A percentile compares a stretch with the other conserved stretches of the same genome.
phyloP scores from a whole-genome alignment of 768 basidiomycete genomes.

The Neoboletus subvelutipes region DNA sequence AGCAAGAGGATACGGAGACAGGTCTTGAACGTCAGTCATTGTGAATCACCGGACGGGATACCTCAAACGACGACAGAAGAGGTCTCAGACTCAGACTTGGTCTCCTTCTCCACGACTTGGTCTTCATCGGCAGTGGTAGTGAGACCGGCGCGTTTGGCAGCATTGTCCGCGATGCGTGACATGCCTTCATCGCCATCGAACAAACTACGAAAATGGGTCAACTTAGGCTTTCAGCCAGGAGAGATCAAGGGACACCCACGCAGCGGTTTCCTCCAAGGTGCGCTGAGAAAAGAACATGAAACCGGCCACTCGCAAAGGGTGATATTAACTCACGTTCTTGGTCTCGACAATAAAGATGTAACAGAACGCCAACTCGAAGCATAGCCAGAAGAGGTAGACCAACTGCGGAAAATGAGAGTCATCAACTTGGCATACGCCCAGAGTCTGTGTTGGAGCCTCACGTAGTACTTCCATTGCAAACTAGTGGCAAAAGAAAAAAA shows the following conservation, averaged over 20 bases:
- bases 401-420: background rate
- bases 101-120: background rate
- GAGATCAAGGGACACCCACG: constrained; percentile 6
- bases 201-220: constrained; percentile 4
- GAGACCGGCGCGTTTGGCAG: background rate
- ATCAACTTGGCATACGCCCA: background rate
- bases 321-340: constrained; percentile 28
- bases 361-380: constrained; percentile 41
- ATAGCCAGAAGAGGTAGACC: constrained; percentile 41
- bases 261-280: constrained; percentile 21
- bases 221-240: background rate
- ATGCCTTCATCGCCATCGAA: constrained; percentile 11
- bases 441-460: constrained; percentile 15
- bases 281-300: constrained; percentile 1
- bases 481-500: background rate
- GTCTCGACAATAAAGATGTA: constrained; percentile 40
- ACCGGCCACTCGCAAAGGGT: background rate
- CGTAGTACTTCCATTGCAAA: constrained; percentile 49
- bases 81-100: background rate
- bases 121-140: background rate
- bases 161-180: background rate
- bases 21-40: background rate
- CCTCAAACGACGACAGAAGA: background rate
- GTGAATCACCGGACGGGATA: background rate
- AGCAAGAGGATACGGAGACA: background rate